These are phyloP conservation scores for Tuber microsphaerosporum DNA, from an alignment of 495 filamentous ascomycete genomes.

Conservation along the genomic window DNA sequence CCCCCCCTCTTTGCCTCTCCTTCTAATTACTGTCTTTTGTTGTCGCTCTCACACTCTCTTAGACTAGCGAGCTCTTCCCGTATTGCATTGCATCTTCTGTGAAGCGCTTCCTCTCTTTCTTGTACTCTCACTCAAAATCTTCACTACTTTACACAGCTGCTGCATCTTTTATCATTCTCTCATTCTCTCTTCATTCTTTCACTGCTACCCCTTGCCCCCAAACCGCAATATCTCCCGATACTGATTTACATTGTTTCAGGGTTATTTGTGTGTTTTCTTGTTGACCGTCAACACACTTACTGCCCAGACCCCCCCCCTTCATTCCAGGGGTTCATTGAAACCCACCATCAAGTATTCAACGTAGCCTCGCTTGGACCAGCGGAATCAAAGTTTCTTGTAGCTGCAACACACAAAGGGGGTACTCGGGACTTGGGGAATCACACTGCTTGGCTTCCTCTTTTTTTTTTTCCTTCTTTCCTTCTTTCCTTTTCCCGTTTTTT, in stretches of 20 bases:
- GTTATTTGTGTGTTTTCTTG: slow-evolving; percentile 17
- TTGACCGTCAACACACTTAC: slow-evolving; percentile 4
- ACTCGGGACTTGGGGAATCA: slow-evolving; percentile 9
- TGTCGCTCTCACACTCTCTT: slow-evolving; percentile 17
- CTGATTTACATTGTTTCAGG: slow-evolving; percentile 12
- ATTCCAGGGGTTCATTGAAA: slow-evolving; percentile 20
- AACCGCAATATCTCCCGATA: not conserved
- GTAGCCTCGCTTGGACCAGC: slow-evolving; percentile 18
- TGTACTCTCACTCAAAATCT: slow-evolving; percentile 26
- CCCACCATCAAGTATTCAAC: not conserved
- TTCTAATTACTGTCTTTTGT: slow-evolving; percentile 22
- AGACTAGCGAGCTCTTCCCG: slow-evolving; percentile 19
- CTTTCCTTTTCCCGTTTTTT: slow-evolving; percentile 12
- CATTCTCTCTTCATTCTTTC: slow-evolving; percentile 7
- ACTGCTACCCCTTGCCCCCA: not conserved
- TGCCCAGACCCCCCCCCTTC: slow-evolving; percentile 10
- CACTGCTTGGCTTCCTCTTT: slow-evolving; percentile 5
- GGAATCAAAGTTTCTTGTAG: slow-evolving; percentile 1
- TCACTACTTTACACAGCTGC: slow-evolving; percentile 3
- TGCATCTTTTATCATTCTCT: slow-evolving; percentile 9
- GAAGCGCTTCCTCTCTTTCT: slow-evolving; percentile 17
- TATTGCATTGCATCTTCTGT: slow-evolving; percentile 17
- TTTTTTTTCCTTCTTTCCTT: not conserved
- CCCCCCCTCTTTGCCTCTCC: slow-evolving; percentile 10
- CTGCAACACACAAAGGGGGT: slow-evolving; percentile 4